A percentile compares a stretch with the other conserved stretches of the same genome.
phyloP scores from a whole-genome alignment of 306 rosid species.

The Castanea crenata region DNA sequence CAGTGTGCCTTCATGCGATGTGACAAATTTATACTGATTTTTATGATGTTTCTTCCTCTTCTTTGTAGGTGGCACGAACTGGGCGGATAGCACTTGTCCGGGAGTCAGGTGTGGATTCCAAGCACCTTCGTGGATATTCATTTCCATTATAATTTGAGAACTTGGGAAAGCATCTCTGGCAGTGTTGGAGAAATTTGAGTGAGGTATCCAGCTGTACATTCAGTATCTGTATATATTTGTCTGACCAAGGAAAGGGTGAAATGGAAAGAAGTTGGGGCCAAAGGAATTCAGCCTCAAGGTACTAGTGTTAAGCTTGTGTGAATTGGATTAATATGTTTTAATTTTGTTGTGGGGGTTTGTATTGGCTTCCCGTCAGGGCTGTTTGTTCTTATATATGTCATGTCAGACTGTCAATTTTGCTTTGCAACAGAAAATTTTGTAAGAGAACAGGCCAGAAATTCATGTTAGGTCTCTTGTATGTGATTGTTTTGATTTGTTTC shows the following conservation, averaged over 20 bases:
- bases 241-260: neutral
- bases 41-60: neutral
- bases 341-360: neutral
- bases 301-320: neutral
- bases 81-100: conserved; percentile 77
- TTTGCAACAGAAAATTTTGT: neutral
- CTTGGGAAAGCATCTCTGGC: neutral
- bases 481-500: too few species aligned
- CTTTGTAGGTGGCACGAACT: conserved; percentile 77
- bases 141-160: conserved; percentile 42
- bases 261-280: neutral
- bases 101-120: conserved; percentile 81
- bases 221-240: neutral
- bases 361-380: too few species aligned
- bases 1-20: neutral
- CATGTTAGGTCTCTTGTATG: too few species aligned
- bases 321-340: too few species aligned
- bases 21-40: neutral
- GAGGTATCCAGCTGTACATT: neutral
- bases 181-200: neutral
- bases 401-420: neutral
- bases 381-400: too few species aligned
- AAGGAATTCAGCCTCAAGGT: neutral
- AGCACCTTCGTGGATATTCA: conserved; percentile 74
- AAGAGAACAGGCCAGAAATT: neutral